A percentile compares a stretch with the other conserved stretches of the same genome.
These are phyloP conservation scores for Aspergillus pseudotamarii DNA, from an alignment of 2,329 filamentous ascomycete genomes.

Conservation along the genomic window DNA sequence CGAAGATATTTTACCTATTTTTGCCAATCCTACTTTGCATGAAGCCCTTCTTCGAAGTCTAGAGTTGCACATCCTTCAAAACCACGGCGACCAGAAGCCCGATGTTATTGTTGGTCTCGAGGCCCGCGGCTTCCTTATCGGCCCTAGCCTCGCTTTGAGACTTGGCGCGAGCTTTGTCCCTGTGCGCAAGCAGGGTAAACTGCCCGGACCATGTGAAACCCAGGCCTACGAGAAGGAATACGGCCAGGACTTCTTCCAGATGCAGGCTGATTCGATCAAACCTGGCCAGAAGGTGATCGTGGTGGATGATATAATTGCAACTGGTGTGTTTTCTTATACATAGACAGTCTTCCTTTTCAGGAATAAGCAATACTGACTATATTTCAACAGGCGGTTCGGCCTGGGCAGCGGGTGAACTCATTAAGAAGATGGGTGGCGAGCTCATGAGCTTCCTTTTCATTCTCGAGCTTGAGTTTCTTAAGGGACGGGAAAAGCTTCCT, in stretches of 20 bases:
- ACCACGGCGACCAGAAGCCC: conserved; percentile 65
- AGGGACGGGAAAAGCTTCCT: conserved; percentile 86
- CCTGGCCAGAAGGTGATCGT: conserved; percentile 86
- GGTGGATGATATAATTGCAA: conserved; percentile 98
- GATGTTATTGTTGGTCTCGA: conserved; percentile 94
- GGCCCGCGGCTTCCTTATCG: conserved; percentile 93
- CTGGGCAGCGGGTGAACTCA: conserved; percentile 80
- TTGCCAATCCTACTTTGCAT: conserved; percentile 76
- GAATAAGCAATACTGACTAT: conserved; percentile 8
- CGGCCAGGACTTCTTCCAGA: conserved; percentile 91
- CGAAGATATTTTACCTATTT: conserved; percentile 97
- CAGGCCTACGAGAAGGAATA: conserved; percentile 95
- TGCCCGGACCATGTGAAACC: conserved; percentile 84
- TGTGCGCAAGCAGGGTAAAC: conserved; percentile 92
- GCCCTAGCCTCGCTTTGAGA: conserved; percentile 80
- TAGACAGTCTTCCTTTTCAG: neutral
- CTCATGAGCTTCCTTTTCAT: conserved; percentile 92
- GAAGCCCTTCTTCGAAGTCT: conserved; percentile 78
- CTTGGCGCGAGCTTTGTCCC: conserved; percentile 87
- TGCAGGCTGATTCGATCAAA: conserved; percentile 84
- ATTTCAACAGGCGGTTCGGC: conserved; percentile 76
- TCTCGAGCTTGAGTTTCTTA: conserved; percentile 90
- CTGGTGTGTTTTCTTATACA: conserved; percentile 63
- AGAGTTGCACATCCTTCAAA: conserved; percentile 74
- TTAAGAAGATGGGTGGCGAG: conserved; percentile 81